Evolutionary conservation across 306 rosid species (phyloP), one percentile per base, ranked within the genome.

Genomic region (Styphnolobium japonicum): DNA sequence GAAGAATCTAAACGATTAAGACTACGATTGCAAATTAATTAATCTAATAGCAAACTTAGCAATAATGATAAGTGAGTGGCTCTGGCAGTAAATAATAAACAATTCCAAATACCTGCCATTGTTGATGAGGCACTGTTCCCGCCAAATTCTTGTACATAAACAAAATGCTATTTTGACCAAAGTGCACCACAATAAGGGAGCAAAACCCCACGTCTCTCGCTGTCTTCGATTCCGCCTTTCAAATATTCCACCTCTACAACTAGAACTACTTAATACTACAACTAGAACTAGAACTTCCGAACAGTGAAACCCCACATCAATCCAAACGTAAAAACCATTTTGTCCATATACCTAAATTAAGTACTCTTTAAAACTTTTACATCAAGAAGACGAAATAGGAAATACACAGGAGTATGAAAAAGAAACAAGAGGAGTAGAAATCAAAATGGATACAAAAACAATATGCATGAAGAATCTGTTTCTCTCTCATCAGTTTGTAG

Each of bases 181-280:
- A 27, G 9, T 92, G 96, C 89, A 79, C 93, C 90, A 55, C 94
- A 71, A 83, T 73, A 83, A 85, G 91, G 93, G 85, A 89, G 92
- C 97, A 93, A 21, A 83, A 66, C 91, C 91, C 85, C 92, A 77
- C 92, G 81, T 86, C 89, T 84, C 79, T 90, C 86, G 86, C 85
- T 73, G 77, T 77, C 86, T 84, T 79, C 67, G 62, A 77, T 43
- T 78, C 65, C 69, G 55, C 25, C 76, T 52, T 71, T 2, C 10
- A 33, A 46, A 31, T 39, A 67, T 63, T 84, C 71, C 33, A 74
- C 66, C 71, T 78, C 16, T 36, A 22, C 27, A 69, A 42, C 18
- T 8, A 0, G 7, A 37, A 5, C 7, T 8, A n/a, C n/a, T n/a
- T n/a, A n/a, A n/a, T n/a, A n/a, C n/a, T n/a, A n/a, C 4, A 36